Evolutionary conservation across 345 rosid genomes (phyloP).

Genomic region (Pseudoturritis turrita): DNA sequence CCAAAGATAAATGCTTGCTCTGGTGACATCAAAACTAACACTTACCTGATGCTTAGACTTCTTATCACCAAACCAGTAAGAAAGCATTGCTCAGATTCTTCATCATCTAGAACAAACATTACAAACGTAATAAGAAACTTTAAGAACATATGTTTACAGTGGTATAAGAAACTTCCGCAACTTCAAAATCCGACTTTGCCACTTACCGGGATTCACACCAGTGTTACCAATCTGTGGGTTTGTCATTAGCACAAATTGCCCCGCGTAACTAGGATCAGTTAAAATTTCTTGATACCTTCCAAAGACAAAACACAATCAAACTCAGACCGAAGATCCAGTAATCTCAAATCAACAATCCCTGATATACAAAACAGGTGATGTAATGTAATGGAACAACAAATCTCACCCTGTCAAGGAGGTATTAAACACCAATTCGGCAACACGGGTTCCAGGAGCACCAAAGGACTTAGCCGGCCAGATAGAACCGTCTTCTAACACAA

Average conservation of each 20-base stretch:
- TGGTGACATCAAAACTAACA: not conserved
- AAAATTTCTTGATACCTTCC: slow-evolving; percentile 95
- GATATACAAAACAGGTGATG: not conserved
- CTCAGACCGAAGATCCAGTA: not conserved
- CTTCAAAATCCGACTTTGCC: not conserved
- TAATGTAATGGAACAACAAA: not conserved
- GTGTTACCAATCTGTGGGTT: slow-evolving; percentile 97
- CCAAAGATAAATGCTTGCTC: not conserved
- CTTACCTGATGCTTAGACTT: slow-evolving; percentile 69
- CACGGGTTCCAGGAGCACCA: slow-evolving; percentile 91
- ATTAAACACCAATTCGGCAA: slow-evolving; percentile 94
- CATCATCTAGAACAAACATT: slow-evolving; percentile 57
- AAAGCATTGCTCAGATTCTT: slow-evolving; percentile 80
- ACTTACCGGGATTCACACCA: slow-evolving; percentile 83
- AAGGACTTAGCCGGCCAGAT: slow-evolving; percentile 93
- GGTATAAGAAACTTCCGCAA: not conserved
- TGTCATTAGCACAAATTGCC: slow-evolving; percentile 97
- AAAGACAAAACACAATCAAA: not conserved
- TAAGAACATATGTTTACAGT: not conserved
- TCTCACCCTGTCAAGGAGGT: slow-evolving; percentile 89
- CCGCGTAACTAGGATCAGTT: slow-evolving; percentile 95
- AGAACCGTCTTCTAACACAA: slow-evolving; percentile 93
- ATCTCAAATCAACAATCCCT: not conserved
- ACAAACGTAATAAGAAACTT: not conserved
- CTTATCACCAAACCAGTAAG: slow-evolving; percentile 90